Evolutionary conservation across 192 early-diverging fungal genomes (phyloP), one percentile per base, ranked within the genome.

Genomic region (Mortierella alpina): DNA sequence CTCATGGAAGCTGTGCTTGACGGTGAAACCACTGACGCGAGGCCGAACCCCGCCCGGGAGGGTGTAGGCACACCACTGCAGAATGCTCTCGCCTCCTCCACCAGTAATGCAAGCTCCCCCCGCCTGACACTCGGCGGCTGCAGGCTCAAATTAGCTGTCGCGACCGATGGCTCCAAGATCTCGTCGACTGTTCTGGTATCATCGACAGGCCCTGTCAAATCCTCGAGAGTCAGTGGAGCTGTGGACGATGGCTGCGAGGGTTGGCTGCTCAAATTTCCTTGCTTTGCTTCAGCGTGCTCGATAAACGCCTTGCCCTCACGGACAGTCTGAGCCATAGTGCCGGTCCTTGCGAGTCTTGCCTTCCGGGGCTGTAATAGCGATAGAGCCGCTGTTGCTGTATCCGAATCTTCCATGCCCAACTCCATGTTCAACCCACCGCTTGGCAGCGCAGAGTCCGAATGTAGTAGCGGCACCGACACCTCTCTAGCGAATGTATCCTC

Each of bases 31-130:
- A 61, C 9, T 31, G 59, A 20, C 41, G 52, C 6, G 46, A 23
- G 2, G 41, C 9, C 15, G 0, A 56, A 59, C 6, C 62, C 68
- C 12, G 53, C 53, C 17, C 68, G 75, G 17, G 69, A 49, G 2
- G 63, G 50, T 46, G 48, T 63, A 48, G 61, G 47, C 11, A 58
- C 50, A 23, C 69, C 63, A 47, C 65, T 66, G 22, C 77, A 80
- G 22, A 80, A 80, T 22, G 64, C 77, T 7, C 77, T 57, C 0
- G 77, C 77, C 48, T 80, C 77, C 54, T 80, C 44, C 4, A 80
- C 77, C 47, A 80, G 53, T 1, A 80, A 46, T 1, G 23, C 9
- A 7, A 80, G 20, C n/a, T 68, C 70, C 20, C 60, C 60, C 23
- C 60, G 20, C 6, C 44, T 31, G 15, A 52, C 54, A 5, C 6